These are phyloP conservation scores for Xanthoconium stramineum DNA, from an alignment of 768 basidiomycete species.

Conservation along the genomic window DNA sequence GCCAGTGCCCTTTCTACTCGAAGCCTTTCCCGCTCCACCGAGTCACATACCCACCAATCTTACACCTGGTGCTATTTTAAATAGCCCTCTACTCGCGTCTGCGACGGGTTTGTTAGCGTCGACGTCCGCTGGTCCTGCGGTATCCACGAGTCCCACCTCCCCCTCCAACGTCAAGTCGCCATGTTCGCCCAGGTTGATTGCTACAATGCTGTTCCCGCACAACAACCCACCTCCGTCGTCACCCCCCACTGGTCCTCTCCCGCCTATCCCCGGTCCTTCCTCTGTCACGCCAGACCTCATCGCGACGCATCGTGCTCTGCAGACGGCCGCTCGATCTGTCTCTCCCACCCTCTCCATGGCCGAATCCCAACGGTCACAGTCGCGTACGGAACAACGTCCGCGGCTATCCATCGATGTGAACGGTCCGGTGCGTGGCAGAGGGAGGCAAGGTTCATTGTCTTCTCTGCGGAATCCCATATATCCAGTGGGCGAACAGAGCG, in stretches of 20 bases:
- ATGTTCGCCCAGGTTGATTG: conserved; percentile 13
- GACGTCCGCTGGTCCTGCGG: conserved; percentile 2
- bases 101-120: conserved; percentile 5
- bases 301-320: conserved; percentile 37
- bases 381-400: conserved; percentile 16
- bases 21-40: conserved; percentile 36
- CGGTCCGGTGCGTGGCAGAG: conserved; percentile 14
- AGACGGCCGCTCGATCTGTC: conserved; percentile 17
- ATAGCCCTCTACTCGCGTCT: conserved; percentile 14
- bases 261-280: conserved; percentile 64
- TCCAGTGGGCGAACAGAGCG: conserved; percentile 7
- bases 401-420: conserved; percentile 15
- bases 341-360: conserved; percentile 24
- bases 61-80: conserved; percentile 1
- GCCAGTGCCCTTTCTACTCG: conserved; percentile 34
- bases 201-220: conserved; percentile 3
- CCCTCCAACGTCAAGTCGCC: conserved; percentile 11
- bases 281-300: conserved; percentile 48
- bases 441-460: conserved; percentile 28
- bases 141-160: not conserved
- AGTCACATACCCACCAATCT: conserved; percentile 27
- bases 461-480: conserved; percentile 25
- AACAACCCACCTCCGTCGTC: conserved; percentile 55
- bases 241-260: conserved; percentile 58
- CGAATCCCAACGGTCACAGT: conserved; percentile 17